Percentiles rank a stretch among this genome's conserved stretches.
Evolutionary conservation across 1,284 basidiomycete genomes (phyloP).

Genomic region (Ustilago xerochloae): DNA sequence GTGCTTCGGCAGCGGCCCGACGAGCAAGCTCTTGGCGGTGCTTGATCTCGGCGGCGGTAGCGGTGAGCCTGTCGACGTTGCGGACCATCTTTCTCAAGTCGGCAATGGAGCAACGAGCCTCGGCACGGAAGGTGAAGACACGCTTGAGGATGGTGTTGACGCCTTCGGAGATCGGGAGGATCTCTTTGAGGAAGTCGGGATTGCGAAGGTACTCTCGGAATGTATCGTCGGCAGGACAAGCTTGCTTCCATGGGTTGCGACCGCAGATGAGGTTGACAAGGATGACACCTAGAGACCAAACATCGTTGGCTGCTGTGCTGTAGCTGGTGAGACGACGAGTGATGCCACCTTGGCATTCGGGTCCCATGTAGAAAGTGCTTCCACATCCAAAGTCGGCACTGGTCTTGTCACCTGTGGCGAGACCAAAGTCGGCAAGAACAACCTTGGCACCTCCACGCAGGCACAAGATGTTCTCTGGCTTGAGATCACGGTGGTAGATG

Average conservation of each 20-base stretch:
- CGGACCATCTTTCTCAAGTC: constrained; percentile 58
- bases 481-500: constrained; percentile 96
- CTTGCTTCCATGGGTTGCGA: constrained; percentile 86
- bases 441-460: constrained; percentile 79
- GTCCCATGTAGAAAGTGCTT: constrained; percentile 95
- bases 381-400: constrained; percentile 95
- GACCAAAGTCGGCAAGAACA: constrained; percentile 94
- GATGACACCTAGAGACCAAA: constrained; percentile 93
- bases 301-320: constrained; percentile 78
- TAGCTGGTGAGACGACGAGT: constrained; percentile 73
- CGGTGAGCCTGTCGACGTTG: constrained; percentile 60
- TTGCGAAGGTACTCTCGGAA: constrained; percentile 71
- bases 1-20: constrained; percentile 38
- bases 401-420: constrained; percentile 88
- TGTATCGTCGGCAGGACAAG: constrained; percentile 77
- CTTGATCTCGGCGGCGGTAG: constrained; percentile 59
- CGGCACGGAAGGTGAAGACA: constrained; percentile 63
- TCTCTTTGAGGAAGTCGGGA: constrained; percentile 63
- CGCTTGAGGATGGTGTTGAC: constrained; percentile 64
- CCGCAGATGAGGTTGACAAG: constrained; percentile 91
- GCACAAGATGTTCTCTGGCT: constrained; percentile 97
- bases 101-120: constrained; percentile 56
- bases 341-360: constrained; percentile 91
- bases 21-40: constrained; percentile 42
- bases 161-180: constrained; percentile 66